Base-by-base conservation (phyloP, 345 rosid genomes). In the Citrus trifoliata region DNA sequence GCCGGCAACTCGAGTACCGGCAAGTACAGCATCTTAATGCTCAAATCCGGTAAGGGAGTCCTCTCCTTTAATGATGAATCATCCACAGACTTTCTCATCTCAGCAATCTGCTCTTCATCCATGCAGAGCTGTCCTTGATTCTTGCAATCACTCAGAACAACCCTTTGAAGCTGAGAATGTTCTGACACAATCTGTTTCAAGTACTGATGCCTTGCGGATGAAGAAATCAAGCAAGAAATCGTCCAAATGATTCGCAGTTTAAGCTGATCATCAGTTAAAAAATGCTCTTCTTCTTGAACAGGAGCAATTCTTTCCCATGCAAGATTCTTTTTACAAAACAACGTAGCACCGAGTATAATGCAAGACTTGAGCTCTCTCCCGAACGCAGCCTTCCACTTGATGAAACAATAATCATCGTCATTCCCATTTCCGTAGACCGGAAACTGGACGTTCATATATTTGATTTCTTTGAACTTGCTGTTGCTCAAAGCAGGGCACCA, bases 331-430 rank as follows among this genome's bases (percentile, higher is more conserved):
- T 28, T 64, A 13, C 53, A 48, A 48, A 80, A 77, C 33, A 85
- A 85, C 30, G 79, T 70, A 25, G 89, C 90, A 2, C 85, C 83
- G 53, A 89, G 77, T 48, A 88, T 82, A 65, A 84, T 60, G 71
- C 90, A 88, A 67, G 79, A 73, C 66, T 84, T 74, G 67, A 88
- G 64, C 42, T 73, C 71, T 24, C 76, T 62, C 0, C 88, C 88
- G 55, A 85, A 88, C 30, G 67, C 81, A 4, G 93, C 93, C 21
- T 76, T 76, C 91, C 93, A 89, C 76, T 81, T 84, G 22, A 89
- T 79, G 27, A 86, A 35, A 10, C 79, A 79, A 74, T 79, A 82
- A 4, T 37, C 64, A 0, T 46, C 69, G 33, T 60, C 84, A 4
- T 70, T 46, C 46, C 66, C 82, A 5, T 25, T 42, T 3, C 67